phyloP scores from a whole-genome alignment of 192 early-diverging fungal species.

The Backusella liffmaniae region DNA sequence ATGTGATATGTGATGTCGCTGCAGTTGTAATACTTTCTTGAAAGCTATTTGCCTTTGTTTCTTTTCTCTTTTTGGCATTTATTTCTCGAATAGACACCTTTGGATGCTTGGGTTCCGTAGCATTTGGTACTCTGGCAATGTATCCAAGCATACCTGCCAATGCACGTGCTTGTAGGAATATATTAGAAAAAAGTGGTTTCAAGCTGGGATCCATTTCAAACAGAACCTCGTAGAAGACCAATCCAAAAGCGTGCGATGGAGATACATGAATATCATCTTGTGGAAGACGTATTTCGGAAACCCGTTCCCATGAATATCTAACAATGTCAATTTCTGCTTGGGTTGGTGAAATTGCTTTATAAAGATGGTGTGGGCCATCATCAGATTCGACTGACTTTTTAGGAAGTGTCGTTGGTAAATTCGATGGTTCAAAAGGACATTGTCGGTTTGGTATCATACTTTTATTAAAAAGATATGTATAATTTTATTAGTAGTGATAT shows the following conservation, averaged over 20 bases:
- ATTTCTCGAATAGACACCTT: conserved; percentile 6
- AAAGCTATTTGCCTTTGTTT: neutral
- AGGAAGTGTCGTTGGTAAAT: neutral
- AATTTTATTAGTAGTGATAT: neutral
- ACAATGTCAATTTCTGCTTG: conserved; percentile 18
- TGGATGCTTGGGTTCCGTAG: neutral
- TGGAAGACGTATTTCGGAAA: conserved; percentile 19
- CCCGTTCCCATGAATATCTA: conserved; percentile 16
- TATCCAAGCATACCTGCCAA: conserved; percentile 22
- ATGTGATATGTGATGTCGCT: neutral
- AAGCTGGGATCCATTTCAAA: conserved; percentile 15
- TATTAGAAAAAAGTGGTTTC: conserved; percentile 16
- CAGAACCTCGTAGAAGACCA: conserved; percentile 21
- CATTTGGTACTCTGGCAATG: conserved; percentile 8
- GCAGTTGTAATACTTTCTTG: neutral
- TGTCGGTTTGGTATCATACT: conserved; percentile 1
- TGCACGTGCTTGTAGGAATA: conserved; percentile 25
- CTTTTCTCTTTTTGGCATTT: conserved; percentile 11
- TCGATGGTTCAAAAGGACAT: neutral
- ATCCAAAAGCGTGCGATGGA: conserved; percentile 22
- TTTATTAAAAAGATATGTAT: neutral
- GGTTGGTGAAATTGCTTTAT: neutral
- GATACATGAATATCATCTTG: conserved; percentile 15
- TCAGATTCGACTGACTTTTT: neutral
- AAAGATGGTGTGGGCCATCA: neutral